Conservation (phyloP, 2,329 filamentous ascomycete genomes). For the Aspergillus viridinutans region DNA sequence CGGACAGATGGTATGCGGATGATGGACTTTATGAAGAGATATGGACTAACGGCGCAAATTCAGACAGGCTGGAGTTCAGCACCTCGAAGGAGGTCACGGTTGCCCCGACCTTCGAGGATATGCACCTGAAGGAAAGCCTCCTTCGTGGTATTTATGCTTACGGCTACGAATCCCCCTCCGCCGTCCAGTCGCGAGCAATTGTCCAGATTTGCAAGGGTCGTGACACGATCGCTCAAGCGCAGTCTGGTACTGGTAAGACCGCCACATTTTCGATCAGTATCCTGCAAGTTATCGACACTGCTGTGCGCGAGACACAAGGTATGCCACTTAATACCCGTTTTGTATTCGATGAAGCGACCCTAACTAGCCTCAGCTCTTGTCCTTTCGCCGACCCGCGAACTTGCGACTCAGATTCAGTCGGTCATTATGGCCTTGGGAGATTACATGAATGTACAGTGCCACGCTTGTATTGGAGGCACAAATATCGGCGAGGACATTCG, state of each 20-base stretch:
- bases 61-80: constrained; percentile 92
- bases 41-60: constrained; percentile 24
- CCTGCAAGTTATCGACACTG: constrained; percentile 92
- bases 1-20: constrained; percentile 63
- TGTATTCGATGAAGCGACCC: background rate
- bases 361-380: constrained; percentile 62
- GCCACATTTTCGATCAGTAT: constrained; percentile 96
- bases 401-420: constrained; percentile 96
- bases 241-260: constrained; percentile 95
- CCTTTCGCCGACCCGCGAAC: constrained; percentile 89
- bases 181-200: constrained; percentile 95
- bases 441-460: constrained; percentile 99
- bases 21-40: background rate
- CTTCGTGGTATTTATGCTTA: constrained; percentile 97
- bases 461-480: constrained; percentile 96
- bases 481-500: constrained; percentile 97
- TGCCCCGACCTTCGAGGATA: constrained; percentile 87
- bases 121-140: constrained; percentile 96
- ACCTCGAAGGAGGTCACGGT: constrained; percentile 96
- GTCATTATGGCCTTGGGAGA: constrained; percentile 99
- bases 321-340: constrained; percentile 10
- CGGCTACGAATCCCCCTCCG: constrained; percentile 95
- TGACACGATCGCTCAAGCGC: constrained; percentile 96
- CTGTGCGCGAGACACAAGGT: constrained; percentile 81
- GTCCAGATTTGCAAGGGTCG: constrained; percentile 98